phyloP scores from a whole-genome alignment of 2,329 filamentous ascomycete species.

The Malbranchea zuffiana region DNA sequence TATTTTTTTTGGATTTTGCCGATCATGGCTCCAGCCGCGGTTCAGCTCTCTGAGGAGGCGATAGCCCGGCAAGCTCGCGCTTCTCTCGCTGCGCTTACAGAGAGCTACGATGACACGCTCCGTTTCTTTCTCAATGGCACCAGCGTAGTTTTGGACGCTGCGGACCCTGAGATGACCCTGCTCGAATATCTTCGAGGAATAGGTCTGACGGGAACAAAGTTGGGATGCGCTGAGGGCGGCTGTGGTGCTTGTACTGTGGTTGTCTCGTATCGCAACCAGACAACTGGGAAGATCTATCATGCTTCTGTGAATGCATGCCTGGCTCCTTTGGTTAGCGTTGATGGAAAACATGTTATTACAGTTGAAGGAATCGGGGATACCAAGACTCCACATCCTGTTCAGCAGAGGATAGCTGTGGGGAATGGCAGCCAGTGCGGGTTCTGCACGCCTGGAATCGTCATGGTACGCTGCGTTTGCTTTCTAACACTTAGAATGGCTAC shows the following conservation, averaged over 20 bases:
- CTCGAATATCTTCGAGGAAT: conserved; percentile 88
- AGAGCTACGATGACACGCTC: conserved; percentile 73
- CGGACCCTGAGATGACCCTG: conserved; percentile 84
- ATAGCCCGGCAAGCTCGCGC: conserved; percentile 26
- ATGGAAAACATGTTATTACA: conserved; percentile 97
- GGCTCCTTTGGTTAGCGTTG: conserved; percentile 80
- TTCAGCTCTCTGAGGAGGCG: conserved; percentile 36
- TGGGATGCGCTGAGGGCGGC: conserved; percentile 92
- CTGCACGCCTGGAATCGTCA: conserved; percentile 94
- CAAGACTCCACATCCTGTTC: conserved; percentile 74
- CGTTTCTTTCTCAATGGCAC: conserved; percentile 94
- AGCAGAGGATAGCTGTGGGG: conserved; percentile 80
- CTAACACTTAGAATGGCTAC: background rate
- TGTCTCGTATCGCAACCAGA: conserved; percentile 84
- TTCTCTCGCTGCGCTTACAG: conserved; percentile 54
- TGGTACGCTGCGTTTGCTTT: conserved; percentile 39
- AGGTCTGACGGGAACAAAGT: conserved; percentile 87
- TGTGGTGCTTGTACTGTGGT: conserved; percentile 96
- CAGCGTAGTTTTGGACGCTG: conserved; percentile 69
- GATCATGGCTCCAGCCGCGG: conserved; percentile 48
- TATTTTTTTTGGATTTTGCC: too few relatives aligned
- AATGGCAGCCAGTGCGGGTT: conserved; percentile 94
- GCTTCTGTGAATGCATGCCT: conserved; percentile 94
- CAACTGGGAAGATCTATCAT: conserved; percentile 86
- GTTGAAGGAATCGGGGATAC: conserved; percentile 90